These are phyloP conservation scores for Neoscytalidium dimidiatum DNA, from an alignment of 2,329 filamentous ascomycete genomes.

Conservation along the genomic window DNA sequence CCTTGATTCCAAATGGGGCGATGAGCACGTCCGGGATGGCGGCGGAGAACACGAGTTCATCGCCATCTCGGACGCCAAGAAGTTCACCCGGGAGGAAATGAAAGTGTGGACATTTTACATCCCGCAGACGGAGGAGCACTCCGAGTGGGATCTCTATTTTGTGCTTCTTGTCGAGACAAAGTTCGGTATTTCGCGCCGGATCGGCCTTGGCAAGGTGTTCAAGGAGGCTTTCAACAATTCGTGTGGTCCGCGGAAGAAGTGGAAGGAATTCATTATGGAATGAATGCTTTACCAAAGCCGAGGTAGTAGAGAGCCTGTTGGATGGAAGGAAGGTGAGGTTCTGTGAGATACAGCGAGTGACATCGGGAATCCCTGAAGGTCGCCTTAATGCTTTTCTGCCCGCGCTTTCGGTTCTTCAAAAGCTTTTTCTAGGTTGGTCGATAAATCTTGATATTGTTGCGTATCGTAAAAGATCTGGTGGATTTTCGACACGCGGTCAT, in stretches of 20 bases:
- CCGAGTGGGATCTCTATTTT: conserved; percentile 38
- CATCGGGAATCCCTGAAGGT: too few species aligned
- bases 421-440: too few species aligned
- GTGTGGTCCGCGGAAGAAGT: conserved; percentile 19
- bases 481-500: too few species aligned
- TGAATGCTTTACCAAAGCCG: neutral
- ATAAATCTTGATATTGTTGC: too few species aligned
- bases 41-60: conserved; percentile 28
- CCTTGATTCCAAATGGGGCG: neutral
- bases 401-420: too few species aligned
- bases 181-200: conserved; percentile 27
- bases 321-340: neutral
- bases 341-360: too few species aligned
- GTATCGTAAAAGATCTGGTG: too few species aligned
- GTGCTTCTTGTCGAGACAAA: conserved; percentile 27
- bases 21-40: neutral
- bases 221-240: conserved; percentile 30
- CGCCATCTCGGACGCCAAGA: conserved; percentile 38
- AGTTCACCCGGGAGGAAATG: conserved; percentile 34
- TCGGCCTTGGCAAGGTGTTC: conserved; percentile 38
- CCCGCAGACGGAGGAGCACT: conserved; percentile 33
- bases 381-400: too few species aligned
- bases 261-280: conserved; percentile 29
- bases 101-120: conserved; percentile 38
- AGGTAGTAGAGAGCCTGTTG: neutral